Evolutionary conservation across 345 rosid species (phyloP), one percentile per base, ranked within the genome.

Genomic region (Pistacia integerrima): DNA sequence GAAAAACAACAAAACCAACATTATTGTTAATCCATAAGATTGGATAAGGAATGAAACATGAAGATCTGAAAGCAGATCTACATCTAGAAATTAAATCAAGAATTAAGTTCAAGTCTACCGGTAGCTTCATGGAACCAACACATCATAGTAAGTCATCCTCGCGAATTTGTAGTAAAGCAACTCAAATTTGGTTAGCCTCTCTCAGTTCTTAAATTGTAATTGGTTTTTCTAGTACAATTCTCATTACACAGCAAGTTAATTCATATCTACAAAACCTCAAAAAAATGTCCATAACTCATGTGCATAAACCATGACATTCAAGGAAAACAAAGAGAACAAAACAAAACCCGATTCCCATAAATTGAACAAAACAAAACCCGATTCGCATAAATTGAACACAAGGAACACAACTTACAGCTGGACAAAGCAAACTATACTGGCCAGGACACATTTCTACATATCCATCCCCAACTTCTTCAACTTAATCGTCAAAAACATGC

Each of bases 381-480:
- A 41, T 8, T 41, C 0, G 46, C 46, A 4, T 12, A 25, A 74
- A 70, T 33, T 12, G 64, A 73, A 73, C 44, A 0, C 7, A 55
- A 56, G 44, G n/a, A 10, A 78, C 81, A 25, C 41, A 60, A 33
- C 13, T 79, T 85, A 91, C 97, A 90, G 49, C 67, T 0, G 98
- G 98, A 79, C 98, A 94, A 74, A 79, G 65, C 74, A 94, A 82
- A 84, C 81, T 87, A 61, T 88, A 17, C 77, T 85, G 88, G 13
- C 98, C 97, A 10, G 89, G 55, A 67, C 71, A 67, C 91, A 90
- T 2, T 69, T 22, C 44, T 78, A 54, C 64, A 83, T 72, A 74
- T 83, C 86, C 11, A 94, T 78, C 49, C 90, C 94, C 17, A 86
- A 58, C 72, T 85, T 87, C 41, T 77, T 80, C 78, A 94, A 80